Conservation (phyloP, 257 asterid species). For the Cordia subcordata region DNA sequence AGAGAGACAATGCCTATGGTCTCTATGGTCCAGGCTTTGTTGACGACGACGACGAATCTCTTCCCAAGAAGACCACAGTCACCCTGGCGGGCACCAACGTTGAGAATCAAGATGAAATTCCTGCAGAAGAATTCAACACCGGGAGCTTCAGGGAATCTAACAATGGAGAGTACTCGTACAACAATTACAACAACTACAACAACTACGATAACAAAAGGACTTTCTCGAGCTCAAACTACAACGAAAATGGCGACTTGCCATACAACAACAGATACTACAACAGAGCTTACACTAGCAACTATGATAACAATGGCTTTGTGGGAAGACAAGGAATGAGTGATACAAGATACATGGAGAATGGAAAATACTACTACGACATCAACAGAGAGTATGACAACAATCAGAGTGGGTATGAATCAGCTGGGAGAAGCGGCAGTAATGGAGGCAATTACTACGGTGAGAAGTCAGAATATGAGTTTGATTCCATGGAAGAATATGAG, state of each 20-base stretch:
- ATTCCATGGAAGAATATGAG: conserved; percentile 60
- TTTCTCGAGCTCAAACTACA: conserved; percentile 6
- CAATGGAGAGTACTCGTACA: conserved; percentile 13
- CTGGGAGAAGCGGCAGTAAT: conserved; percentile 13
- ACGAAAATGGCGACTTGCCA: conserved; percentile 23
- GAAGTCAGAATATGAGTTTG: conserved; percentile 46
- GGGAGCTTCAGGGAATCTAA: conserved; percentile 2
- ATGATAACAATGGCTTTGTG: neutral
- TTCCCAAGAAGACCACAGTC: neutral
- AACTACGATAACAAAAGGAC: neutral
- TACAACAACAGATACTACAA: conserved; percentile 12
- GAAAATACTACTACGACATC: conserved; percentile 28
- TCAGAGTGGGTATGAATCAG: conserved; percentile 22
- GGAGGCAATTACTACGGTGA: conserved; percentile 28
- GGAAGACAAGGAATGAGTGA: conserved; percentile 55
- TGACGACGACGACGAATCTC: conserved; percentile 14
- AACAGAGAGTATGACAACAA: conserved; percentile 17
- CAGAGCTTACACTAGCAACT: conserved; percentile 6
- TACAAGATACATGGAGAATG: conserved; percentile 38
- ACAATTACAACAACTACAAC: conserved; percentile 15
- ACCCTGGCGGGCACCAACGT: neutral
- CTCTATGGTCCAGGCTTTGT: conserved; percentile 15
- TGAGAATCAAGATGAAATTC: conserved; percentile 23
- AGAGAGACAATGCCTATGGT: conserved; percentile 7
- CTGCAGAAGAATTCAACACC: conserved; percentile 10